These are phyloP conservation scores for Suillus subaureus DNA, from an alignment of 768 basidiomycete genomes.

Conservation along the genomic window DNA sequence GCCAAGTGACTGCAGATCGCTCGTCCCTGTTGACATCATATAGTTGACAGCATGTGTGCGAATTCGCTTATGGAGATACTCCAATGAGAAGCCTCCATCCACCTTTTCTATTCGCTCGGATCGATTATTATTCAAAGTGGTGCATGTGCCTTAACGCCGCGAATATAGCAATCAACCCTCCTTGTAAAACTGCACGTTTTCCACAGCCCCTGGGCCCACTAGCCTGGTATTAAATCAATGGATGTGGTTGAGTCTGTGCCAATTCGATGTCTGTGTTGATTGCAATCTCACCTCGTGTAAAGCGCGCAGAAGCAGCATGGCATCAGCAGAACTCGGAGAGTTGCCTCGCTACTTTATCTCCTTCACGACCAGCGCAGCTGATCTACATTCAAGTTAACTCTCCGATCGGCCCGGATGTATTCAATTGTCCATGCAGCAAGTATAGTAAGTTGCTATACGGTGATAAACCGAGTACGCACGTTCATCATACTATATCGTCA, in stretches of 20 bases:
- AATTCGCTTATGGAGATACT: background rate
- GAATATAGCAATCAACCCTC: background rate
- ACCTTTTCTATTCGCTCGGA: slow-evolving; percentile 2
- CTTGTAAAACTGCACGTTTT: slow-evolving; percentile 6
- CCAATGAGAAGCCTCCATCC: slow-evolving; percentile 1
- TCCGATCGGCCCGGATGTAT: slow-evolving; percentile 7
- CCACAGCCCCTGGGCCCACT: slow-evolving; percentile 5
- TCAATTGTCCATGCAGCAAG: background rate
- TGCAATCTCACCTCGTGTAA: slow-evolving; percentile 8
- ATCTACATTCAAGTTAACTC: slow-evolving; percentile 4
- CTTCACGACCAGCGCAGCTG: slow-evolving; percentile 7
- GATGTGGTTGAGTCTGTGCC: slow-evolving; percentile 5
- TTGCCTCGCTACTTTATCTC: slow-evolving; percentile 8
- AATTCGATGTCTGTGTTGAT: background rate
- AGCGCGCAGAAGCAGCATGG: slow-evolving; percentile 7
- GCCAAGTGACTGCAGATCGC: slow-evolving; percentile 7
- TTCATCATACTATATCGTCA: slow-evolving; percentile 1
- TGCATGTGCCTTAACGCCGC: slow-evolving; percentile 7
- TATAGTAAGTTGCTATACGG: background rate
- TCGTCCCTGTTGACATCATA: slow-evolving; percentile 1
- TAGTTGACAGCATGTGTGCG: background rate
- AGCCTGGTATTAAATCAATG: slow-evolving; percentile 3
- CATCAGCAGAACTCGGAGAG: slow-evolving; percentile 6
- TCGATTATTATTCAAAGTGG: background rate
- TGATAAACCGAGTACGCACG: slow-evolving; percentile 5